Percentiles rank a stretch among this genome's conserved stretches.
Evolutionary conservation across 257 asterid genomes (phyloP).

Genomic region (Lycium barbarum): DNA sequence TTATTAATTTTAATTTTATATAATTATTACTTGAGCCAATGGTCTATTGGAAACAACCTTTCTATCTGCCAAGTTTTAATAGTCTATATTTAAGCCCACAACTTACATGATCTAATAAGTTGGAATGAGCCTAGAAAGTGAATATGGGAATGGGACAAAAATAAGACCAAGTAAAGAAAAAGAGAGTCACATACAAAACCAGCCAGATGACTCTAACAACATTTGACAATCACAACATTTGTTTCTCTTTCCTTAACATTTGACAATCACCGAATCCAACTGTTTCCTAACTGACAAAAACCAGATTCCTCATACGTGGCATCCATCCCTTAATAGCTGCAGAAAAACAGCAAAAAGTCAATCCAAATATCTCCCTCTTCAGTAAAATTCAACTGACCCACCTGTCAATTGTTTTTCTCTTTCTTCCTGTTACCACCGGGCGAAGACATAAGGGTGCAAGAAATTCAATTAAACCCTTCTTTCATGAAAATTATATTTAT

Average conservation of each 20-base stretch:
- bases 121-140: neutral
- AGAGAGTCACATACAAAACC: neutral
- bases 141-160: neutral
- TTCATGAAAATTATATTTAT: neutral
- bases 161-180: neutral
- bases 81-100: no score
- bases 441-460: no score
- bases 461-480: neutral
- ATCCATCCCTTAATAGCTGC: neutral
- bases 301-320: constrained; percentile 24
- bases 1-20: no score
- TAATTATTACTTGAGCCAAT: no score
- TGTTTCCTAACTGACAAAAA: constrained; percentile 19
- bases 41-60: no score
- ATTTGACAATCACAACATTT: no score
- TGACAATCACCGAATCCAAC: constrained; percentile 6
- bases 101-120: neutral
- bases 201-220: neutral
- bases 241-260: no score
- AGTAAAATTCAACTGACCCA: neutral
- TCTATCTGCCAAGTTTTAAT: no score
- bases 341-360: neutral
- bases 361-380: neutral
- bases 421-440: neutral
- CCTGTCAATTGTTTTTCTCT: neutral